Base-by-base conservation (phyloP, 106 monocot species). In the Dioscorea dumetorum region DNA sequence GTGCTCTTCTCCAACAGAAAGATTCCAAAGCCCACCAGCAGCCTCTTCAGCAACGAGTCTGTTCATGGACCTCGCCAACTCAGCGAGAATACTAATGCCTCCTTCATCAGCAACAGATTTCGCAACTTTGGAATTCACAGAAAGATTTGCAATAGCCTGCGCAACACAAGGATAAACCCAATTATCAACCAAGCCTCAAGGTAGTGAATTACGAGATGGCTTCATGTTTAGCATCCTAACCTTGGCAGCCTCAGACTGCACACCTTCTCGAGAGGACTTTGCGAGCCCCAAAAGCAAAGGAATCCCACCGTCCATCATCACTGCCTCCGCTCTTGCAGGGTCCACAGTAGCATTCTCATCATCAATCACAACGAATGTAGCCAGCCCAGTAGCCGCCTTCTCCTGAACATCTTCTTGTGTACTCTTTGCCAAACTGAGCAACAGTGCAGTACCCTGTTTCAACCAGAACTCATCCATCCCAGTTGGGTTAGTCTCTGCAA, bases 21-120 rank as follows among this genome's bases (percentile, higher is more conserved):
- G 97, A 67, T 97, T 97, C 97, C 97, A 97, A 69, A 97, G 92
- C 53, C 97, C 97, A 61, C 97, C 97, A 66, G 97, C 97, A 73
- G 92, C 97, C 72, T 97, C 97, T 83, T 97, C 97, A 62, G 92
- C 97, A 61, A 97, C 97, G 64, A 97, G 67, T 66, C 84, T 85
- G 67, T 97, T 97, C 84, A 82, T 84, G 50, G 97, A 97, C 69
- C 82, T 84, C 33, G 97, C 92, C 16, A 97, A 74, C 56, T 84
- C 82, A 49, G 89, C 84, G 18, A 97, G 84, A 41, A 97, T 85
- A 24, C 31, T 58, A 49, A 97, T 97, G 48, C 97, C 97, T n/a
- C 92, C 97, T 73, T 80, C 92, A 70, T 89, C 89, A 61, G 97
- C 97, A 70, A 97, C 97, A 68, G 84, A 71, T 73, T 97, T 97